Conservation (phyloP, 257 asterid species). For the Solanum boliviense region DNA sequence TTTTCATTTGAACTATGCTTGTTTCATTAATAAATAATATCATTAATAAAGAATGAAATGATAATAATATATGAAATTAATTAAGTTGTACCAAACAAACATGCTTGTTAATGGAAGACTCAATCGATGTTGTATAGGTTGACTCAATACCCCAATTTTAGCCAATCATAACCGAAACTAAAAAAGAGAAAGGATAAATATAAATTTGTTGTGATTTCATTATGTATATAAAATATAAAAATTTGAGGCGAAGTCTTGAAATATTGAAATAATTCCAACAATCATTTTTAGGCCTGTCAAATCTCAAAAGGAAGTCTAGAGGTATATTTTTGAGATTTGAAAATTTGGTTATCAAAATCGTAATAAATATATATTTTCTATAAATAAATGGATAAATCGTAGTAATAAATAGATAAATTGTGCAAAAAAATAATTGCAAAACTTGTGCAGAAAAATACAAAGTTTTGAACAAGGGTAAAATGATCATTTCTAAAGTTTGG, state of each 20-base stretch:
- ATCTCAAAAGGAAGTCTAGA: not conserved
- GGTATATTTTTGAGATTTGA: not conserved
- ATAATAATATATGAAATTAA: too few species aligned
- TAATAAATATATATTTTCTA: too few species aligned
- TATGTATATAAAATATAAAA: too few species aligned
- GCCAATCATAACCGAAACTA: not conserved
- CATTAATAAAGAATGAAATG: not conserved
- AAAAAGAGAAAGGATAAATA: not conserved
- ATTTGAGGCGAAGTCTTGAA: too few species aligned
- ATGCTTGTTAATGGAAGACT: not conserved
- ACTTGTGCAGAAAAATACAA: not conserved
- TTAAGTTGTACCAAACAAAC: not conserved
- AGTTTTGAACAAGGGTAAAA: not conserved
- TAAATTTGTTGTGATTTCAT: not conserved
- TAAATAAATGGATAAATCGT: too few species aligned
- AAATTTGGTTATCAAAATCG: not conserved
- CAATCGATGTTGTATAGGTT: not conserved
- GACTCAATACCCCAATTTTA: not conserved
- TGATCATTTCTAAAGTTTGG: too few species aligned
- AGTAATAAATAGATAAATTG: too few species aligned
- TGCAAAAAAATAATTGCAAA: too few species aligned
- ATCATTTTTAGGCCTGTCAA: not conserved
- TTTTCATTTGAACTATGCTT: not conserved
- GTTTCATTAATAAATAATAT: too few species aligned
- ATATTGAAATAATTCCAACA: not conserved